phyloP scores from a whole-genome alignment of 2,329 filamentous ascomycete species.

The Diaporthe citri region DNA sequence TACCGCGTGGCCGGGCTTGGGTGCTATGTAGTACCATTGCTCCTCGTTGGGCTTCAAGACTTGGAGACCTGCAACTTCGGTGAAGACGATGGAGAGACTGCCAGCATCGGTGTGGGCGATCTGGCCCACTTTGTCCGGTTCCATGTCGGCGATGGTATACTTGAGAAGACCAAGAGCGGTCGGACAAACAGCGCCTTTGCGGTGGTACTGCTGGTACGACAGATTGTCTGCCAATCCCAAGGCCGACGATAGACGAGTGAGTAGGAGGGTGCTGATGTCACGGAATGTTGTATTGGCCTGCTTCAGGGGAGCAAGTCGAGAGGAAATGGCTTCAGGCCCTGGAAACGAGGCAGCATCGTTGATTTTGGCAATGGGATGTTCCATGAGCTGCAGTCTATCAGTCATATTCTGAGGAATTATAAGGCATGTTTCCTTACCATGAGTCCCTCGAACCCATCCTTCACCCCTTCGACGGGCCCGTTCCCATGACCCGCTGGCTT shows the following conservation, averaged over 20 bases:
- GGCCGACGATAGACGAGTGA: conserved; percentile 6
- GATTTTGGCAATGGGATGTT: conserved; percentile 15
- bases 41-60: conserved; percentile 19
- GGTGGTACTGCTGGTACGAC: conserved; percentile 12
- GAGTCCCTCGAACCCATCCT: conserved; percentile 3
- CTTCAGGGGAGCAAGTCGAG: not conserved
- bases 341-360: not conserved
- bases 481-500: conserved; percentile 14
- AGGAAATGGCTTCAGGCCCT: not conserved
- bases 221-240: not conserved
- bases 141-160: conserved; percentile 15
- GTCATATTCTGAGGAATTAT: not conserved
- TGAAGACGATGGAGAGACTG: conserved; percentile 21
- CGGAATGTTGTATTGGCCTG: conserved; percentile 5
- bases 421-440: not conserved
- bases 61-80: not conserved
- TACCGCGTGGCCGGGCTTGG: conserved; percentile 16
- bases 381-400: not conserved
- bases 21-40: conserved; percentile 29
- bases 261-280: conserved; percentile 12
- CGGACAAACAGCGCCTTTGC: not conserved
- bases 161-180: conserved; percentile 7
- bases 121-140: conserved; percentile 16
- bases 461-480: conserved; percentile 3
- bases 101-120: conserved; percentile 21